Conservation (phyloP, 2,329 filamentous ascomycete species). For the Elsinoe necatrix region DNA sequence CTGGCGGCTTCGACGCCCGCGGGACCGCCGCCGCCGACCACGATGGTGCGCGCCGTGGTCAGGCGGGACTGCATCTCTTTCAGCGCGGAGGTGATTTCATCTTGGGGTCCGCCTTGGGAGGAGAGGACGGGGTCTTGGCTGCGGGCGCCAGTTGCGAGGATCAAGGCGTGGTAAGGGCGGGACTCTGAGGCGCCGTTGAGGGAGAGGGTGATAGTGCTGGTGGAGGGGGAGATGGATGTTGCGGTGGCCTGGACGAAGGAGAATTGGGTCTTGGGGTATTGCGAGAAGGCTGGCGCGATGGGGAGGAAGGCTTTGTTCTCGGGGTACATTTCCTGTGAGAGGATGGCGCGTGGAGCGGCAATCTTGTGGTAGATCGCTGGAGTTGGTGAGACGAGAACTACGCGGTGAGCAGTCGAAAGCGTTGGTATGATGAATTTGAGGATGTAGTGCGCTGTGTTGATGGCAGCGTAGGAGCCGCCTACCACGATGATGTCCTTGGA, state of each 20-base stretch:
- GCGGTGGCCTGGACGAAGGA: conserved; percentile 45
- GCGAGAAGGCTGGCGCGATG: conserved; percentile 42
- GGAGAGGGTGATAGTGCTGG: conserved; percentile 38
- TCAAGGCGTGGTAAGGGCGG: conserved; percentile 45
- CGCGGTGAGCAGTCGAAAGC: conserved; percentile 38
- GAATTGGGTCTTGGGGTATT: conserved; percentile 41
- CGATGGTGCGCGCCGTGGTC: conserved; percentile 29
- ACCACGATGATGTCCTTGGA: conserved; percentile 42
- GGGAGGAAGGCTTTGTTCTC: conserved; percentile 42
- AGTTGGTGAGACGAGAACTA: conserved; percentile 48
- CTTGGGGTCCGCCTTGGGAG: conserved; percentile 31
- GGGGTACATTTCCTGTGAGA: conserved; percentile 40
- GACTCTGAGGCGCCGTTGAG: conserved; percentile 25
- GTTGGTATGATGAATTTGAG: conserved; percentile 44
- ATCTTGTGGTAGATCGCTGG: conserved; percentile 46
- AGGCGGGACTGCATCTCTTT: conserved; percentile 26
- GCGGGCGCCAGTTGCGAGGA: conserved; percentile 48
- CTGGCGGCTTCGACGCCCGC: conserved; percentile 33
- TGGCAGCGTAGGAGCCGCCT: conserved; percentile 46
- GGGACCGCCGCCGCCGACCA: conserved; percentile 32
- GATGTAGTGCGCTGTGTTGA: conserved; percentile 46
- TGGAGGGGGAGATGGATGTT: conserved; percentile 37
- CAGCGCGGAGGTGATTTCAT: conserved; percentile 27
- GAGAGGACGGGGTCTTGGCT: conserved; percentile 40
- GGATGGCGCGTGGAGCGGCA: conserved; percentile 46